phyloP scores from a whole-genome alignment of 129 eudicot species.

The Chrysanthemum seticuspe region DNA sequence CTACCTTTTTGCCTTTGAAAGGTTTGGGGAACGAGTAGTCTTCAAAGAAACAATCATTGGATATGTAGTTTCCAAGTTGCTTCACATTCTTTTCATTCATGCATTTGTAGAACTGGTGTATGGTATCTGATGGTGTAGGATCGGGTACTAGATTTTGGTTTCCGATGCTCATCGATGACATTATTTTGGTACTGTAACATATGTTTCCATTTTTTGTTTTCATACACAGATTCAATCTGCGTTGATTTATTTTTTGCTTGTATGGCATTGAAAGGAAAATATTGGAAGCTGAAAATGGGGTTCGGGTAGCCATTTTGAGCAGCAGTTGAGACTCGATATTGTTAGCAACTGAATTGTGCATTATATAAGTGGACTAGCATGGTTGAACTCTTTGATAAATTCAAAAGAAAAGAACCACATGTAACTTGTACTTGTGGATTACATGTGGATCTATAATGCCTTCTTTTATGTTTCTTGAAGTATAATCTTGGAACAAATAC shows the following conservation, averaged over 20 bases:
- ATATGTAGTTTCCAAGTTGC: constrained; percentile 43
- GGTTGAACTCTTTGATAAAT: constrained; percentile 2
- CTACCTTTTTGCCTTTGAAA: constrained; percentile 77
- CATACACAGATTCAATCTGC: constrained; percentile 2
- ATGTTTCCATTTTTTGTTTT: background rate
- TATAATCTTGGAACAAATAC: constrained; percentile 27
- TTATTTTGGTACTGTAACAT: constrained; percentile 12
- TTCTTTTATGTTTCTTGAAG: constrained; percentile 30
- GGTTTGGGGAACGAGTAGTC: constrained; percentile 65
- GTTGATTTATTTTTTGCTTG: constrained; percentile 9
- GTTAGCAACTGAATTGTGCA: background rate
- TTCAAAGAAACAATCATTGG: constrained; percentile 60
- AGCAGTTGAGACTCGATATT: background rate
- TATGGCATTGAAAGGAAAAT: background rate
- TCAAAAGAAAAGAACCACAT: constrained; percentile 27
- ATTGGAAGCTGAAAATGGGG: constrained; percentile 20
- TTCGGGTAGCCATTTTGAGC: constrained; percentile 32
- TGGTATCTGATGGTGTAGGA: constrained; percentile 49
- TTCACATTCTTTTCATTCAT: constrained; percentile 56
- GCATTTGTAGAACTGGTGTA: constrained; percentile 55
- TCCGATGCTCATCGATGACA: constrained; percentile 14
- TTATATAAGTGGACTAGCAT: background rate
- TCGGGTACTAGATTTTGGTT: constrained; percentile 15
- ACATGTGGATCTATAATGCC: no score
- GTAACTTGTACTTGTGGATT: no score